phyloP scores from a whole-genome alignment of 1,284 basidiomycete genomes.

The Tylopilus orsonianus region DNA sequence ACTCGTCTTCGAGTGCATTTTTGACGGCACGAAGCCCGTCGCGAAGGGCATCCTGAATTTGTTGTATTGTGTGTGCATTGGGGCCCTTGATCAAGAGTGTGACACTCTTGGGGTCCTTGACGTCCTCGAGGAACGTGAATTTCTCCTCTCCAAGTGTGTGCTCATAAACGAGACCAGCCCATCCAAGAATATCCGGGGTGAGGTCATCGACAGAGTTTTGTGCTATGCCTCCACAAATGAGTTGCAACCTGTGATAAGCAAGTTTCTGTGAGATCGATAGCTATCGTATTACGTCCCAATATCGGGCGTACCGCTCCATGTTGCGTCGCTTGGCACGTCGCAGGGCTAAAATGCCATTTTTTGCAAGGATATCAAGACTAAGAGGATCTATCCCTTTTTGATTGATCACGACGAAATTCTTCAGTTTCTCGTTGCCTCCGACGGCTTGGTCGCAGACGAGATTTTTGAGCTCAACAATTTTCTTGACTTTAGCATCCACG shows the following conservation, averaged over 20 bases:
- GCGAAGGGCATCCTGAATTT: conserved; percentile 96
- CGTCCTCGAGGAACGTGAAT: conserved; percentile 97
- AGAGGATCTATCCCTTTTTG: conserved; percentile 99
- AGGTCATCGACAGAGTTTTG: conserved; percentile 99
- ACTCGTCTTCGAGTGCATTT: conserved; percentile 92
- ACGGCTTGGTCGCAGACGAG: conserved; percentile 92
- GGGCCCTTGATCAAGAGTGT: conserved; percentile 99
- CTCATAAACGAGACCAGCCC: conserved; percentile 98
- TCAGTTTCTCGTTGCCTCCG: conserved; percentile 75
- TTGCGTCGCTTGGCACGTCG: conserved; percentile 96
- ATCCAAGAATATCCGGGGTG: conserved; percentile 88
- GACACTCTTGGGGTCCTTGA: conserved; percentile 94
- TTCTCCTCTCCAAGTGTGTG: conserved; percentile 99
- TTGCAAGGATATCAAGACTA: conserved; percentile 93
- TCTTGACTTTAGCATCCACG: conserved; percentile 93
- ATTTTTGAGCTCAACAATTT: conserved; percentile 97
- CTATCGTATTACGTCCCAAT: conserved; percentile 29
- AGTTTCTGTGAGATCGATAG: conserved; percentile 16
- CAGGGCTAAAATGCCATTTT: conserved; percentile 95
- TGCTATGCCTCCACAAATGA: conserved; percentile 92
- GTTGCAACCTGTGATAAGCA: conserved; percentile 65
- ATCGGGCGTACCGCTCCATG: conserved; percentile 79
- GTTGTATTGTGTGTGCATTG: conserved; percentile 93
- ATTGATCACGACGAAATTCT: conserved; percentile 95
- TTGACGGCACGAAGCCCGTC: conserved; percentile 97